These are phyloP conservation scores for Pulicaria dysenterica DNA, from an alignment of 129 eudicot species.

Conservation along the genomic window DNA sequence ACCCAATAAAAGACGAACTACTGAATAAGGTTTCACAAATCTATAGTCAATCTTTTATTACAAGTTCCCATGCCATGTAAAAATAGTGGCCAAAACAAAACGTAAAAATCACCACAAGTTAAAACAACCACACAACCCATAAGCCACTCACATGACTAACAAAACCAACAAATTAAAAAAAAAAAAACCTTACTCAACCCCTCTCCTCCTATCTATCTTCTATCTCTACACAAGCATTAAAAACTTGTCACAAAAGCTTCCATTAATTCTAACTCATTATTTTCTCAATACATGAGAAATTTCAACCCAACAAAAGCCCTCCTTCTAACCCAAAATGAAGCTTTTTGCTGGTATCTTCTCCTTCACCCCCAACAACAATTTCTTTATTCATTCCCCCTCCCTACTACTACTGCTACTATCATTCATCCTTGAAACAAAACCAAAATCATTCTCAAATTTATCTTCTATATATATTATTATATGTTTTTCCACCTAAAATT, in stretches of 20 bases:
- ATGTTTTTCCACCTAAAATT: background rate
- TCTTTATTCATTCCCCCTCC: conserved; percentile 11
- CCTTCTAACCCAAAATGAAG: conserved; percentile 47
- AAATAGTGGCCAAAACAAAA: too few species aligned
- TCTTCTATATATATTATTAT: conserved; percentile 18
- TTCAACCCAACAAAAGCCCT: conserved; percentile 18
- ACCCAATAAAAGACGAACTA: too few species aligned
- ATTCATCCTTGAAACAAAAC: conserved; percentile 30
- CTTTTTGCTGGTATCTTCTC: conserved; percentile 6
- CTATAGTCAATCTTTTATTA: conserved; percentile 17
- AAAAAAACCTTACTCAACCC: too few species aligned
- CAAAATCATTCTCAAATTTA: conserved; percentile 6
- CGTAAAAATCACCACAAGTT: too few species aligned
- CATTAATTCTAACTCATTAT: conserved; percentile 2
- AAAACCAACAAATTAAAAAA: too few species aligned
- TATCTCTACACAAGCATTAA: background rate
- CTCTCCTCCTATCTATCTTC: too few species aligned
- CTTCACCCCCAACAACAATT: conserved; percentile 20
- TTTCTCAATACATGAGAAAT: background rate
- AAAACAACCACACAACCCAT: too few species aligned
- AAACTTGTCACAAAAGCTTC: conserved; percentile 21
- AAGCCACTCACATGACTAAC: too few species aligned
- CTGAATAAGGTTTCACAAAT: background rate
- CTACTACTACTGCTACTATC: too few species aligned
- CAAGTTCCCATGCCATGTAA: background rate